Conservation (phyloP, 2,329 filamentous ascomycete species). For the Aspergillus uvarum region DNA sequence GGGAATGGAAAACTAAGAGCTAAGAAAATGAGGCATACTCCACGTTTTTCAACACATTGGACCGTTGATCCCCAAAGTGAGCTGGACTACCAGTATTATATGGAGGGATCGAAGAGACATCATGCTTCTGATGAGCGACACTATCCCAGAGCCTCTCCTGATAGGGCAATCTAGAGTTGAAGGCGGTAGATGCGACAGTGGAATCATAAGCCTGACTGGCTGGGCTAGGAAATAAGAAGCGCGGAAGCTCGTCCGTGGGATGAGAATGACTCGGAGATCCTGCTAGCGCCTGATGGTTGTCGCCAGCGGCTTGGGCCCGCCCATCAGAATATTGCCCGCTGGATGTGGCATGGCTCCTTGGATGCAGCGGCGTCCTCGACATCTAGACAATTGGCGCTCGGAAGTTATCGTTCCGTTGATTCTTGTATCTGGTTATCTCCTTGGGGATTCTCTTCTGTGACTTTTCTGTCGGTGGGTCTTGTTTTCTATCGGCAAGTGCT, state of each 20-base stretch:
- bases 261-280: conserved; percentile 20
- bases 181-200: conserved; percentile 12
- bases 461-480: neutral
- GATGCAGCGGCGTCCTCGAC: conserved; percentile 31
- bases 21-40: conserved; percentile 20
- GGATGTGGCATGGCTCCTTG: conserved; percentile 28
- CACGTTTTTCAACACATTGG: conserved; percentile 12
- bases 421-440: neutral
- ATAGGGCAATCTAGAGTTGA: conserved; percentile 18
- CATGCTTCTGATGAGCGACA: conserved; percentile 25
- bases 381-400: conserved; percentile 25
- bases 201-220: conserved; percentile 21
- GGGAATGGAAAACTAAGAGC: conserved; percentile 22
- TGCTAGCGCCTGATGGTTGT: conserved; percentile 15
- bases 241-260: conserved; percentile 26
- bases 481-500: neutral
- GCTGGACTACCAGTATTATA: conserved; percentile 20
- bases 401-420: neutral
- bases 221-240: conserved; percentile 21
- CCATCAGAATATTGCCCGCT: conserved; percentile 24
- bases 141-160: conserved; percentile 19
- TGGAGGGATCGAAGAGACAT: conserved; percentile 21
- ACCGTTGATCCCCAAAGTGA: conserved; percentile 21
- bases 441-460: neutral
- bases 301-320: conserved; percentile 16